These are phyloP conservation scores for Mycena galericulata DNA, from an alignment of 768 basidiomycete species.

Conservation along the genomic window DNA sequence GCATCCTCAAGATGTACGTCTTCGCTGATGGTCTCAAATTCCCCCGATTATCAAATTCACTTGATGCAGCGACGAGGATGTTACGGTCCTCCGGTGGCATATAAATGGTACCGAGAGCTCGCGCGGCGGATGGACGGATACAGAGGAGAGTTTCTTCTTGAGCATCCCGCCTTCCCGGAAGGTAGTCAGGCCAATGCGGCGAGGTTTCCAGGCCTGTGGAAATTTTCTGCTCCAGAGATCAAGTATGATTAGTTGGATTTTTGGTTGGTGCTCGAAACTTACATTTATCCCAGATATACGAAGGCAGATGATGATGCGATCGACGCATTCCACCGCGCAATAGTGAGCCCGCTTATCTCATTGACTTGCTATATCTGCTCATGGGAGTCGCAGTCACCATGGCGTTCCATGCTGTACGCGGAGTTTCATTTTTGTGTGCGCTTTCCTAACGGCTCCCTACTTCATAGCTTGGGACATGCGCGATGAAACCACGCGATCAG, in stretches of 20 bases:
- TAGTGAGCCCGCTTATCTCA: background rate
- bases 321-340: conserved; percentile 15
- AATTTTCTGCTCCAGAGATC: conserved; percentile 24
- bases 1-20: conserved; percentile 48
- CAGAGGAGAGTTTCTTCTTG: conserved; percentile 22
- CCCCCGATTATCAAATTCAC: too few species aligned
- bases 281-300: conserved; percentile 6
- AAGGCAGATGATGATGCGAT: conserved; percentile 32
- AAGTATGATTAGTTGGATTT: background rate
- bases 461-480: conserved; percentile 58
- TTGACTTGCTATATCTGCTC: background rate
- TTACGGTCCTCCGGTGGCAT: conserved; percentile 46
- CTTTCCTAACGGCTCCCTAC: background rate
- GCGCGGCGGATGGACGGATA: conserved; percentile 49
- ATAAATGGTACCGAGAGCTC: conserved; percentile 53
- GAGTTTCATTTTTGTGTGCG: too few species aligned
- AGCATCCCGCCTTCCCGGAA: background rate
- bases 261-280: background rate
- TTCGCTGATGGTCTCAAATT: background rate
- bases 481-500: conserved; percentile 58
- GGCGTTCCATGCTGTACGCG: conserved; percentile 12
- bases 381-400: background rate
- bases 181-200: conserved; percentile 7
- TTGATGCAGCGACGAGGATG: conserved; percentile 20
- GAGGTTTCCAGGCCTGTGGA: conserved; percentile 13